Evolutionary conservation across 169 alveolate genomes (phyloP), one percentile per base, ranked within the genome.

Genomic region (Plasmodium knowlesi): DNA sequence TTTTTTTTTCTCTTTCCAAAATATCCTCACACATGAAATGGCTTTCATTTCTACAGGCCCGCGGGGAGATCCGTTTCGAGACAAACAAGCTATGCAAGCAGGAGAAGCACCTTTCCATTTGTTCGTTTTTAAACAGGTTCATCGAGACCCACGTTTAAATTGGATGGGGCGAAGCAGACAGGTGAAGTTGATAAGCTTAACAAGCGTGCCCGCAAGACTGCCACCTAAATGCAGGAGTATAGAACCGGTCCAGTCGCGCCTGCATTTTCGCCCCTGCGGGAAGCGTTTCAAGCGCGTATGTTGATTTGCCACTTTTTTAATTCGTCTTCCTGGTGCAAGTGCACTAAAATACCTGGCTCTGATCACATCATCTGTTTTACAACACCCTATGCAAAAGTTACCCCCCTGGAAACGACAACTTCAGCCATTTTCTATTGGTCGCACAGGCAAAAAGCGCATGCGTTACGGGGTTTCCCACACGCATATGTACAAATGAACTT

Each of bases 71-170:
- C 28, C 82, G 43, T 54, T 89, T 89, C 34, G 90, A 79, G 30
- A 43, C 70, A 3, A 79, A 16, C 25, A 78, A 78, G 14, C 22
- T 28, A 34, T 78, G 79, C 16, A 78, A 78, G 90, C 82, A 89
- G 82, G 94, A 89, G 82, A n/a, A 67, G 39, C 74, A 89, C 39
- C 5, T 79, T 22, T 89, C 94, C 46, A 89, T 89, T 79, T 89
- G 94, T 79, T 8, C 41, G 5, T 43, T 89, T 37, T 61, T 89
- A 89, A 89, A 89, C 39, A 89, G 57, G 28, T 43, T 89, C 14
- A 79, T 89, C 10, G 84, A 70, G 22, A 79, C 67, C 46, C 53
- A 89, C 76, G 94, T 89, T 28, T 89, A 41, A 76, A 61, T 12
- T 19, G 73, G 10, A 28, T 4, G n/a, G 39, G 37, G 41, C 0